Evolutionary conservation across 2,329 filamentous ascomycete genomes (phyloP), one percentile per base, ranked within the genome.

Genomic region (Septoria linicola): DNA sequence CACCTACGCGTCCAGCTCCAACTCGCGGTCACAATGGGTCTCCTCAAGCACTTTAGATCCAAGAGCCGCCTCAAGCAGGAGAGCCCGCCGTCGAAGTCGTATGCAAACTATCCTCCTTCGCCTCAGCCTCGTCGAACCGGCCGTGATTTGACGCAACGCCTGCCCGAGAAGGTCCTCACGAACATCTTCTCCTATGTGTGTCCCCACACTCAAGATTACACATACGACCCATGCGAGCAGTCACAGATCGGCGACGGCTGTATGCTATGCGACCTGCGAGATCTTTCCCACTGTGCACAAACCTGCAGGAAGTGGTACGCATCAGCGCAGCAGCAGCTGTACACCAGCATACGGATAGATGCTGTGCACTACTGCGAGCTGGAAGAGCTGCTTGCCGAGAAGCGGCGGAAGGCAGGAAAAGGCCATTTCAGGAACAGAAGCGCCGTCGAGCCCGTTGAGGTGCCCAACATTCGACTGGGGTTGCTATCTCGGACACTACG

Each of bases 291-390:
- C 69, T 92, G 88, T 68, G 82, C 84, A 32, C 78, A 82, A 67
- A 88, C 89, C 43, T 88, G 82, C 68, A 82, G 82, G 63, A 77
- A 78, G 63, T 97, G 91, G 91, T 78, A 78, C 59, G 65, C 70
- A 20, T 71, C 76, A n/a, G 80, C 80, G 30, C 77, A 78, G 57
- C 68, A 73, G 23, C 62, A 82, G 46, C 73, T 84, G 87, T 95
- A 77, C 70, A 84, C 85, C 64, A 91, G 89, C 74, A 84, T 97
- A 59, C 88, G 91, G 53, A 93, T 97, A 68, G 92, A 97, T 68
- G 82, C 88, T 14, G 91, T 96, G 25, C 92, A 97, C 72, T 96
- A 96, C 73, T 97, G 92, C 75, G 83, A 87, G 58, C 85, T 88
- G 63, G 92, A 97, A 71, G 85, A 88, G 53, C 76, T 87, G 61